Conservation (phyloP, 2,329 filamentous ascomycete genomes). For the Penicillium paneum region DNA sequence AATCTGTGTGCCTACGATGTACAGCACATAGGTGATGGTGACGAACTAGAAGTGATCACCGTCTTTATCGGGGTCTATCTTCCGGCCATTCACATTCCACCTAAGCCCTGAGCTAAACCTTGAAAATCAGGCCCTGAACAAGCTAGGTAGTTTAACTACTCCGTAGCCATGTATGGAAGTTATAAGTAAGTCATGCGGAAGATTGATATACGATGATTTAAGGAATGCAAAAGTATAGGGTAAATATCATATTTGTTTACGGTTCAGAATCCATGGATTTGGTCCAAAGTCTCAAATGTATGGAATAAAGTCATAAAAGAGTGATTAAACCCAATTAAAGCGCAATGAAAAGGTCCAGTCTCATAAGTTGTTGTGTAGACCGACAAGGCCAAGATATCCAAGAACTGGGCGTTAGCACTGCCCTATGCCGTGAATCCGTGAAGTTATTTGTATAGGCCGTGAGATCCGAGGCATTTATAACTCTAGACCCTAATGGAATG, state of each 20-base stretch:
- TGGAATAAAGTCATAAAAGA: not conserved
- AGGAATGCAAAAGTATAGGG: not conserved
- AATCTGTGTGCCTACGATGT: not conserved
- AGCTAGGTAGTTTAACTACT: not conserved
- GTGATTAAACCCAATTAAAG: not conserved
- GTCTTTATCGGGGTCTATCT: not conserved
- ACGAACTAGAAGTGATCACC: not conserved
- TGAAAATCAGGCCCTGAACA: not conserved
- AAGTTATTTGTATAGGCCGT: not conserved
- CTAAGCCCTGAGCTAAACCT: not conserved
- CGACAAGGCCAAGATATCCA: not conserved
- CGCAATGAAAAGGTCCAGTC: not conserved
- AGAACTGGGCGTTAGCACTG: not conserved
- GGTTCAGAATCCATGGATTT: not conserved
- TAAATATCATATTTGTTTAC: not conserved
- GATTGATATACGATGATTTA: not conserved
- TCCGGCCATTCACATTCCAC: not conserved
- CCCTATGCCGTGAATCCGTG: not conserved
- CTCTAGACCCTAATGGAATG: not conserved
- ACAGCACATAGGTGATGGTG: constrained; percentile 2
- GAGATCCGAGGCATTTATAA: not conserved
- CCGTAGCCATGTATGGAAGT: not conserved
- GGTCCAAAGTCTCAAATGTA: not conserved
- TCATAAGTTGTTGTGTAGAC: not conserved
- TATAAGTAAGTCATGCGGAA: not conserved